These are phyloP conservation scores for Rhodotorula graminis DNA, from an alignment of 768 basidiomycete species.

Conservation along the genomic window DNA sequence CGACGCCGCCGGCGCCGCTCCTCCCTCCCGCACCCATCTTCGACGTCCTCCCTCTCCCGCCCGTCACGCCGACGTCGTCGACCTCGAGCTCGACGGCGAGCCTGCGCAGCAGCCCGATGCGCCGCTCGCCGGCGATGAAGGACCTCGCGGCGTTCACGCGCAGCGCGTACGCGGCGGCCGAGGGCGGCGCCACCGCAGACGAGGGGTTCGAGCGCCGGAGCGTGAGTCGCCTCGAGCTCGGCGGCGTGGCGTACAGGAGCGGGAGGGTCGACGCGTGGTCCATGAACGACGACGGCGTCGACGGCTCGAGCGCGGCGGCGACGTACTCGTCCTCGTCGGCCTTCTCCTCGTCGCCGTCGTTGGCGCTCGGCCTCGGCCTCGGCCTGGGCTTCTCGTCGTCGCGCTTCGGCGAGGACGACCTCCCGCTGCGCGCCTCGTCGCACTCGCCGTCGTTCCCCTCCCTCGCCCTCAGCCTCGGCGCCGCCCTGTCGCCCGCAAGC, in stretches of 20 bases:
- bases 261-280: not conserved
- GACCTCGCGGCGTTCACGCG: conserved; percentile 24
- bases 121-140: conserved; percentile 23
- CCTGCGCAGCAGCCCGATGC: conserved; percentile 19
- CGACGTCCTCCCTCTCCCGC: conserved; percentile 17
- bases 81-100: not conserved
- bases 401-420: not conserved
- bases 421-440: not conserved
- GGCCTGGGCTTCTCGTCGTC: not conserved
- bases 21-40: conserved; percentile 28
- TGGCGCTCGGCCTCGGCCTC: not conserved
- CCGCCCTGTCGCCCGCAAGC: too few relatives aligned
- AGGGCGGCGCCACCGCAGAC: not conserved
- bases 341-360: not conserved
- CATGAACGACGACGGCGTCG: not conserved
- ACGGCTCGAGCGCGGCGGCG: conserved; percentile 17
- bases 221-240: not conserved
- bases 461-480: not conserved
- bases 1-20: conserved; percentile 18
- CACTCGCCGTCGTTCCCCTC: not conserved
- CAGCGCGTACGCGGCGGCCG: conserved; percentile 17
- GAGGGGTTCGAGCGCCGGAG: not conserved
- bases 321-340: too few relatives aligned
- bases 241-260: not conserved
- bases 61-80: not conserved